phyloP scores from a whole-genome alignment of 140 eudicot species.

The Oenanthe javanica region DNA sequence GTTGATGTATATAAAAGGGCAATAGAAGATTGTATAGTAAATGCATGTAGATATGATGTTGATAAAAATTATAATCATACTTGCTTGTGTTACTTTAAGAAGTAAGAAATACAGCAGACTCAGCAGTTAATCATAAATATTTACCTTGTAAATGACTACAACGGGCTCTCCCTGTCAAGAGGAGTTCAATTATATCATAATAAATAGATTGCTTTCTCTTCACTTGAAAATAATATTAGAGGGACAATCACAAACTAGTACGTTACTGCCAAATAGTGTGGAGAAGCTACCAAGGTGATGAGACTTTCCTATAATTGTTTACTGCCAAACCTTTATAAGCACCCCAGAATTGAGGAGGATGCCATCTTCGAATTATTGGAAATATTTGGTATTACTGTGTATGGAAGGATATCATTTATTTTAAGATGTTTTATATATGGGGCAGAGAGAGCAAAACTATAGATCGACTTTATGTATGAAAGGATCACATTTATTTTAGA shows the following conservation, averaged over 20 bases:
- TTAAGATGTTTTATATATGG: neutral
- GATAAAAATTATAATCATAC: neutral
- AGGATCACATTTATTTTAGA: neutral
- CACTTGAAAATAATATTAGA: neutral
- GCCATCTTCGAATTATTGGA: neutral
- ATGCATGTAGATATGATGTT: neutral
- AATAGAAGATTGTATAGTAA: neutral
- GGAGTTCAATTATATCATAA: neutral
- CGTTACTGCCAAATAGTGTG: neutral
- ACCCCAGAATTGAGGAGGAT: neutral
- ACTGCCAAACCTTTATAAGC: neutral
- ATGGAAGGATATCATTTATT: neutral
- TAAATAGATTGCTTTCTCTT: neutral
- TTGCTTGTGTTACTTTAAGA: neutral
- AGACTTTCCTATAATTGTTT: neutral
- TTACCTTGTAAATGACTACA: neutral
- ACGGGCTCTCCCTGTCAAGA: neutral
- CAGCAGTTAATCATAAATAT: neutral
- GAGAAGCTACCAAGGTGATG: neutral
- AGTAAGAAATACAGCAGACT: neutral
- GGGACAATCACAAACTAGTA: neutral
- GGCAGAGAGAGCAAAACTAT: neutral
- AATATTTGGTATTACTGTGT: neutral
- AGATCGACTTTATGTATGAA: neutral
- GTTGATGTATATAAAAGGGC: neutral